These are phyloP conservation scores for Schwanniomyces polymorphus DNA, from an alignment of 805 yeast species.

Conservation along the genomic window DNA sequence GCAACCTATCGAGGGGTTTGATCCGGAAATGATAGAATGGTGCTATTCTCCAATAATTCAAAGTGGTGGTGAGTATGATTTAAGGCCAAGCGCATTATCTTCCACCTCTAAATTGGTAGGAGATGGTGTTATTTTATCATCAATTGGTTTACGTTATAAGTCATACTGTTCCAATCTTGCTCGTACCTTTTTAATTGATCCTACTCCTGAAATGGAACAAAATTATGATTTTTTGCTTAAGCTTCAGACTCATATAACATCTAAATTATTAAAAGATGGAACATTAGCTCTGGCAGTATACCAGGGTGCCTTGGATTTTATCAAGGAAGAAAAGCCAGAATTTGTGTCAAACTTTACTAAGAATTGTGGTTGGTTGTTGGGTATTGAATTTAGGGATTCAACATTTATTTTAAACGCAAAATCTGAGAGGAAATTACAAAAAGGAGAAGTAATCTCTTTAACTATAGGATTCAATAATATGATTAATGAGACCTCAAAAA, in stretches of 20 bases:
- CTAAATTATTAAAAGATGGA: constrained; percentile 62
- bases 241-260: constrained; percentile 66
- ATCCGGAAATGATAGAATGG: constrained; percentile 82
- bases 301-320: constrained; percentile 56
- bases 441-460: constrained; percentile 73
- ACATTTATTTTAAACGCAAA: constrained; percentile 70
- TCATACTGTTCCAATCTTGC: constrained; percentile 86
- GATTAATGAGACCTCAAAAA: constrained; percentile 43
- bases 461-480: constrained; percentile 76
- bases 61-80: constrained; percentile 82
- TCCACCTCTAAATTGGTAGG: constrained; percentile 62
- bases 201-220: constrained; percentile 72
- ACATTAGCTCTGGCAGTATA: constrained; percentile 66
- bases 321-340: constrained; percentile 60
- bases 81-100: constrained; percentile 81
- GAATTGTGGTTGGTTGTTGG: constrained; percentile 85
- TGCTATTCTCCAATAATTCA: constrained; percentile 89
- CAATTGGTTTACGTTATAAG: constrained; percentile 84
- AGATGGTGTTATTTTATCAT: constrained; percentile 75
- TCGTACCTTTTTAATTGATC: constrained; percentile 88
- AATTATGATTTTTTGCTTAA: constrained; percentile 76
- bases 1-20: constrained; percentile 56
- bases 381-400: constrained; percentile 86
- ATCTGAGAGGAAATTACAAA: constrained; percentile 63
- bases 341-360: constrained; percentile 65